These are phyloP conservation scores for Graphiopsis chlorocephala DNA, from an alignment of 2,329 filamentous ascomycete genomes.

Conservation along the genomic window DNA sequence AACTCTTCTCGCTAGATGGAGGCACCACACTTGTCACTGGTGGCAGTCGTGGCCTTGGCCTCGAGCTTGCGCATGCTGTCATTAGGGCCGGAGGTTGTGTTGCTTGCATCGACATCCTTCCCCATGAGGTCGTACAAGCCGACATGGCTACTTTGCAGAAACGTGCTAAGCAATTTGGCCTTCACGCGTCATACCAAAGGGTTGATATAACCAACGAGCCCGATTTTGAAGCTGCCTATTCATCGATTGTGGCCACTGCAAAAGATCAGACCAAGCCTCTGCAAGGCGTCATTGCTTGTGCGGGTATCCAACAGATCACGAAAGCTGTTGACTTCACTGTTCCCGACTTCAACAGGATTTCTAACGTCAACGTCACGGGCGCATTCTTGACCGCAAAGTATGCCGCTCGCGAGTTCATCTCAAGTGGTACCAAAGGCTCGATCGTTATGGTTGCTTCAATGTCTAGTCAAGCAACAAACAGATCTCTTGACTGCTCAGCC, in stretches of 20 bases:
- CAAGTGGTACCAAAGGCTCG: conserved; percentile 32
- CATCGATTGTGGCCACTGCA: conserved; percentile 64
- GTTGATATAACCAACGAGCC: conserved; percentile 73
- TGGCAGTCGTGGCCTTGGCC: conserved; percentile 31
- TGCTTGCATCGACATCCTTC: conserved; percentile 49
- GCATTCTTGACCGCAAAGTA: conserved; percentile 37
- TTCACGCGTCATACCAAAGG: conserved; percentile 66
- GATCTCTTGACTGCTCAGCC: conserved; percentile 45
- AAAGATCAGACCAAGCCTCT: conserved; percentile 66
- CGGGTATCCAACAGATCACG: conserved; percentile 28
- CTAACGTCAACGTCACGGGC: conserved; percentile 40
- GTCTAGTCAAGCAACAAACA: conserved; percentile 36
- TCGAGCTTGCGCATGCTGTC: conserved; percentile 32
- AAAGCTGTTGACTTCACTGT: conserved; percentile 34
- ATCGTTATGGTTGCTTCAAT: conserved; percentile 42
- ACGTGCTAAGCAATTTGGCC: conserved; percentile 59
- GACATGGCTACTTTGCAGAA: conserved; percentile 46
- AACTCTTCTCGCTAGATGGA: conserved; percentile 16
- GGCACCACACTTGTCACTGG: conserved; percentile 28
- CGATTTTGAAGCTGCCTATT: conserved; percentile 46
- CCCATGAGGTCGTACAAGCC: conserved; percentile 23
- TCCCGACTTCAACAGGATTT: conserved; percentile 35
- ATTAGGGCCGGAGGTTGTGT: conserved; percentile 47
- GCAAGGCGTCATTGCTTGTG: conserved; percentile 38
- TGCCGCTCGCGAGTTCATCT: conserved; percentile 34